Percentiles rank a stretch among this genome's conserved stretches.
These are phyloP conservation scores for Trichoderma lentiforme DNA, from an alignment of 2,329 filamentous ascomycete species.

Conservation along the genomic window DNA sequence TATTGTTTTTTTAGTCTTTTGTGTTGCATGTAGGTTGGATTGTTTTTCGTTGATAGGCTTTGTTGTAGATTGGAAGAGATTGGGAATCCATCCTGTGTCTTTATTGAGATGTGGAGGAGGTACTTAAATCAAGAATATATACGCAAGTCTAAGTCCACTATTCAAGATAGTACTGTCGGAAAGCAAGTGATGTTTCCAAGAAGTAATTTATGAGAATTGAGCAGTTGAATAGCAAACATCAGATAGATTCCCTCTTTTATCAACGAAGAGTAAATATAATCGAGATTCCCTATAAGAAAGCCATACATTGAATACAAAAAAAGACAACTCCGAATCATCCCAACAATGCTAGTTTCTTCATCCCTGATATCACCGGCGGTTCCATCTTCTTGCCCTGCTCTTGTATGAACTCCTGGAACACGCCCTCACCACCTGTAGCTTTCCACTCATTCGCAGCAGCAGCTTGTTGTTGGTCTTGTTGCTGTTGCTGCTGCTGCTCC, in stretches of 20 bases:
- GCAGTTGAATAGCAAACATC: neutral
- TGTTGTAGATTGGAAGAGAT: neutral
- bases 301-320: neutral
- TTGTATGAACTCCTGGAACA: constrained; percentile 49
- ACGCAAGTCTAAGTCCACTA: neutral
- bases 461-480: constrained; percentile 20
- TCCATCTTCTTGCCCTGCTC: constrained; percentile 44
- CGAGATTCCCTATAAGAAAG: too few species aligned
- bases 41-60: neutral
- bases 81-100: neutral
- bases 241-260: neutral
- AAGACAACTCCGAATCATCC: constrained; percentile 34
- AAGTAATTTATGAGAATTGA: neutral
- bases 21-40: neutral
- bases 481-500: constrained; percentile 22
- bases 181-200: neutral
- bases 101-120: neutral
- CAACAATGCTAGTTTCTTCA: constrained; percentile 50
- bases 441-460: constrained; percentile 27
- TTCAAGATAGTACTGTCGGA: neutral
- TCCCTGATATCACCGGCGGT: constrained; percentile 46
- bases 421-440: constrained; percentile 49
- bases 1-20: neutral
- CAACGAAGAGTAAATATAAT: neutral
- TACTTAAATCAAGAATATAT: neutral